Conservation (phyloP, 2,329 filamentous ascomycete species). For the Neurospora crassa region DNA sequence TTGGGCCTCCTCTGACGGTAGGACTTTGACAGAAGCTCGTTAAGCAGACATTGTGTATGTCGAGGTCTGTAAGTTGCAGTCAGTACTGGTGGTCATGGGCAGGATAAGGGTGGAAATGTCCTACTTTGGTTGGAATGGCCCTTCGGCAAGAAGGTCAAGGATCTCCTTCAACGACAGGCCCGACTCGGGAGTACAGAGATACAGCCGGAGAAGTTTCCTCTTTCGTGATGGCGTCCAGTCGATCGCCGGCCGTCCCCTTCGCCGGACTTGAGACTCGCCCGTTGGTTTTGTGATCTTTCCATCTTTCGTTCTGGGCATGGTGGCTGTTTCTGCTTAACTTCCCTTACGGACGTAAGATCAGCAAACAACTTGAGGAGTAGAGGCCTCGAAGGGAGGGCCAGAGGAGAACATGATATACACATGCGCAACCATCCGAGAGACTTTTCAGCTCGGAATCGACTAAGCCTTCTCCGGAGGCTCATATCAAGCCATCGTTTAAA, state of each 20-base stretch:
- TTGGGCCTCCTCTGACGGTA: conserved; percentile 12
- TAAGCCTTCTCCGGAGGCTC: background rate
- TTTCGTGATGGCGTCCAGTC: conserved; percentile 9
- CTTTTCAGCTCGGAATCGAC: background rate
- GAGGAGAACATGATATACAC: background rate
- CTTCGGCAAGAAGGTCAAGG: conserved; percentile 6
- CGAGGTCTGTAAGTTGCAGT: conserved; percentile 3
- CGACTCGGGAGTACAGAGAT: conserved; percentile 11
- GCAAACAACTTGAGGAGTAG: background rate
- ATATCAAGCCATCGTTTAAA: background rate
- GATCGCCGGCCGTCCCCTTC: conserved; percentile 8
- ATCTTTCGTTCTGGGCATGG: conserved; percentile 5
- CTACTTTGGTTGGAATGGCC: conserved; percentile 9
- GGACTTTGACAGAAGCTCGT: conserved; percentile 11
- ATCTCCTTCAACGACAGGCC: conserved; percentile 10
- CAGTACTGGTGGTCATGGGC: background rate
- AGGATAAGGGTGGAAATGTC: background rate
- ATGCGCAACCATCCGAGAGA: background rate
- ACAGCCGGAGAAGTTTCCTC: conserved; percentile 8
- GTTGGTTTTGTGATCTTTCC: conserved; percentile 5
- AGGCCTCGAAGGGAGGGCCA: background rate
- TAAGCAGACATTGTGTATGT: conserved; percentile 11
- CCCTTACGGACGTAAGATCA: background rate
- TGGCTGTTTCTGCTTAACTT: background rate
- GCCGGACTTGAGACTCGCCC: background rate